These are phyloP conservation scores for Lactifluus volemus DNA, from an alignment of 768 basidiomycete genomes.

Conservation along the genomic window DNA sequence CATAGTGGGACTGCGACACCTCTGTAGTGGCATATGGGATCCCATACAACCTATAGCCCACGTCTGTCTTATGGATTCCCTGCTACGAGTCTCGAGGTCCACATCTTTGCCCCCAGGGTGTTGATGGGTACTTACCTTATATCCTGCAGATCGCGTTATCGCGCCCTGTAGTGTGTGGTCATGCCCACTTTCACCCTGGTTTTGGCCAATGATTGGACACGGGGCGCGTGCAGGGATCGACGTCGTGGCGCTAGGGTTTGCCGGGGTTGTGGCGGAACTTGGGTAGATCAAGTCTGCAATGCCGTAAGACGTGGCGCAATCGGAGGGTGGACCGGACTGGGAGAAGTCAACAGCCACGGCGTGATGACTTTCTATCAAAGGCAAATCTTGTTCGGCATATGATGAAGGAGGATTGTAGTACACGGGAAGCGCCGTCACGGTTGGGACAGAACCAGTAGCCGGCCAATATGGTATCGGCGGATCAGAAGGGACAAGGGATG, in stretches of 20 bases:
- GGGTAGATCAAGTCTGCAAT: background rate
- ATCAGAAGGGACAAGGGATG: background rate
- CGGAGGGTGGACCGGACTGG: background rate
- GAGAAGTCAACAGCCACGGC: background rate
- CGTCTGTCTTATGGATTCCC: background rate
- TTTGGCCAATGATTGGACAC: conserved; percentile 2
- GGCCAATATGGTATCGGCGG: conserved; percentile 1
- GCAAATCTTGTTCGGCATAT: background rate
- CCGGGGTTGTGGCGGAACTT: background rate
- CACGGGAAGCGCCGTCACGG: background rate
- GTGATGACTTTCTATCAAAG: background rate
- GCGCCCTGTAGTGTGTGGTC: background rate
- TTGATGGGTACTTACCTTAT: conserved; percentile 16
- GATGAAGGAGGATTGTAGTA: background rate
- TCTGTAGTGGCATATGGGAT: background rate
- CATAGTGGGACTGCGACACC: background rate
- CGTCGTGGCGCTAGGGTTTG: background rate
- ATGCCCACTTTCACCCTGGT: conserved; percentile 19
- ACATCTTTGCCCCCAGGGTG: conserved; percentile 1
- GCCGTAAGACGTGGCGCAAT: conserved; percentile 3
- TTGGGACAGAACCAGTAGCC: background rate
- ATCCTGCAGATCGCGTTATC: background rate
- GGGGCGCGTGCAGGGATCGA: background rate
- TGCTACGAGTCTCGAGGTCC: background rate
- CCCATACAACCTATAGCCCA: background rate